Conservation (phyloP, 2,329 filamentous ascomycete genomes). For the Tolypocladium ovalisporum region DNA sequence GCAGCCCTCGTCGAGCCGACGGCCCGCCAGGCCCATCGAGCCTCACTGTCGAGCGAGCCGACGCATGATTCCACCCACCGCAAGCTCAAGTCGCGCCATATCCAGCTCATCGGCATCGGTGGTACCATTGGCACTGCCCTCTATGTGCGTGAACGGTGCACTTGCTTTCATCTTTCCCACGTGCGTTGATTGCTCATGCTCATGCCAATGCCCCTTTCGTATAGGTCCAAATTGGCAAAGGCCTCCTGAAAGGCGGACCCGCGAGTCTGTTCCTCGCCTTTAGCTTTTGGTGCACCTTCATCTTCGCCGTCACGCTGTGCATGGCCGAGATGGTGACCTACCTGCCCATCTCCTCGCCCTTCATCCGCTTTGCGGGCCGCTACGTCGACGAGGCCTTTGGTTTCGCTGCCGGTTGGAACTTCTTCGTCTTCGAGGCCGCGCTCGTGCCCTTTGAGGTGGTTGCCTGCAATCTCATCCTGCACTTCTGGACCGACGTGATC, state of each 20-base stretch:
- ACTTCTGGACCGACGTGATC: constrained; percentile 51
- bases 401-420: constrained; percentile 64
- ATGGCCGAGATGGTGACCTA: constrained; percentile 72
- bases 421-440: constrained; percentile 59
- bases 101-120: constrained; percentile 51
- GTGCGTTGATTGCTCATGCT: constrained; percentile 7
- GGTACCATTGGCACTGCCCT: constrained; percentile 54
- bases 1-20: background rate
- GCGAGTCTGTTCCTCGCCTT: constrained; percentile 49
- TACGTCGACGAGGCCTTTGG: constrained; percentile 69
- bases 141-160: constrained; percentile 28
- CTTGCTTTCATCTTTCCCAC: background rate
- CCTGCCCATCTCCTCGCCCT: constrained; percentile 65
- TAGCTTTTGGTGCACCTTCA: constrained; percentile 49
- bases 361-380: constrained; percentile 66
- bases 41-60: constrained; percentile 8
- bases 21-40: constrained; percentile 2
- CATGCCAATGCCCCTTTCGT: constrained; percentile 6
- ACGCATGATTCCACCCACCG: constrained; percentile 34
- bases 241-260: constrained; percentile 47
- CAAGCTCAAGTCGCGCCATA: constrained; percentile 43
- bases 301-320: constrained; percentile 47
- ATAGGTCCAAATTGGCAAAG: constrained; percentile 44
- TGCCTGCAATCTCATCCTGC: constrained; percentile 51
- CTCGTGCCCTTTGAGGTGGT: constrained; percentile 59